Base-by-base conservation (phyloP, 1,284 basidiomycete species). In the Apiotrichum gamsii region DNA sequence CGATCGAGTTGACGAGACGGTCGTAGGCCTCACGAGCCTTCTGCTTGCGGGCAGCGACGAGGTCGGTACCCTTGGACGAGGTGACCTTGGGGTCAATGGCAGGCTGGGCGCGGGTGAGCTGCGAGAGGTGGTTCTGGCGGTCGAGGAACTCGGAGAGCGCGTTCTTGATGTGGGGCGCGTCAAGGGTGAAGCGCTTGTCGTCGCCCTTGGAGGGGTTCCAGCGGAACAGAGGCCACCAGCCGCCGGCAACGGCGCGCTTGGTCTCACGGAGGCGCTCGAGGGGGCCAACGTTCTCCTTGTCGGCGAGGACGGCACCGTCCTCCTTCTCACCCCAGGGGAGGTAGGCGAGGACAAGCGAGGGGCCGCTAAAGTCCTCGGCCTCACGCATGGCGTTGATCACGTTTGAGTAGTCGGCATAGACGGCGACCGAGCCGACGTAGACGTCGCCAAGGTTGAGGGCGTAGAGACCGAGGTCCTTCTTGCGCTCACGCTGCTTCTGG, bases 401-500 rank as follows among this genome's bases (percentile, higher is more conserved):
- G 67, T 96, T 93, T 2, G 87, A 81, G 69, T 97, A 98, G 42
- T 93, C 93, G 34, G 90, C 86, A 73, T 94, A 97, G 47, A 97
- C 84, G 6, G 95, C 95, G 32, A 95, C 82, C 62, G 87, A 90
- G 10, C 91, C 91, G 47, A 96, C 94, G 69, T 90, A 99, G 49
- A 91, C 89, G 65, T 91, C 86, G 15, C 94, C 94, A 70, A 96
- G 89, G 75, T 95, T 96, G 88, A 99, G 94, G 13, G 94, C 95
- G 67, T 99, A 99, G 39, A 96, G 76, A 1, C 90, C 91, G 37
- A 91, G 84, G 72, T 96, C 91, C 65, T 90, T 90, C 74, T 93
- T 94, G 51, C 89, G 78, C 45, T 71, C 69, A 40, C 63, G 63
- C 48, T 64, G 60, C 47, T 61, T 57, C 38, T 62, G 51, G 16